phyloP scores from a whole-genome alignment of 2,329 filamentous ascomycete species.

The Chaetomiaceae sp. region DNA sequence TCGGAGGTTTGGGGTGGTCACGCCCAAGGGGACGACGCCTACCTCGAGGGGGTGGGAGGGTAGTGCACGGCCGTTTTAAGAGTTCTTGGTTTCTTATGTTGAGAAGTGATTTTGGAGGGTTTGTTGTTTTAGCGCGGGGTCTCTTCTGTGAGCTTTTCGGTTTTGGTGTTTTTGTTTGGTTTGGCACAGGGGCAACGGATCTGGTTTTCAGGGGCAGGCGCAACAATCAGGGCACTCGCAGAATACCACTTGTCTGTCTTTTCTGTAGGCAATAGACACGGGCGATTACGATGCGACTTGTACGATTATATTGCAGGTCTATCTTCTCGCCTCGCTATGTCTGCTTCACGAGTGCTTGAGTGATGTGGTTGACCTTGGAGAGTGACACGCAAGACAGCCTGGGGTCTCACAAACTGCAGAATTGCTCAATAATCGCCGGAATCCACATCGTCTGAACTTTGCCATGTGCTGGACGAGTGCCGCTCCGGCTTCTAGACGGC shows the following conservation, averaged over 20 bases:
- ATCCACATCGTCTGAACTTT: not conserved
- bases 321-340: too few relatives aligned
- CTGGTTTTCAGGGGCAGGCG: constrained; percentile 1
- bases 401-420: too few relatives aligned
- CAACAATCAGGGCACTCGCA: not conserved
- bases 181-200: not conserved
- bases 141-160: not conserved
- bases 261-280: not conserved
- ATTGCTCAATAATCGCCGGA: not conserved
- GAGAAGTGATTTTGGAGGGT: not conserved
- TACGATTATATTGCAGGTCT: not conserved
- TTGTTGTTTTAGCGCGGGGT: not conserved
- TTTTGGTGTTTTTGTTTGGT: not conserved
- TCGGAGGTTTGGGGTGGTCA: constrained; percentile 26
- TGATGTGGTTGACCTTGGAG: too few relatives aligned
- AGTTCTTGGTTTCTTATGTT: not conserved
- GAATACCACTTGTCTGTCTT: constrained; percentile 5
- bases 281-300: not conserved
- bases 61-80: constrained; percentile 24
- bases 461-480: not conserved
- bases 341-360: too few relatives aligned
- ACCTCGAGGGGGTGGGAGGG: constrained; percentile 22
- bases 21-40: constrained; percentile 25
- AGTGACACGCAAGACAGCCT: too few relatives aligned
- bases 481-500: not conserved